phyloP scores from a whole-genome alignment of 495 filamentous ascomycete species.

The Astrothelium macrocarpum region DNA sequence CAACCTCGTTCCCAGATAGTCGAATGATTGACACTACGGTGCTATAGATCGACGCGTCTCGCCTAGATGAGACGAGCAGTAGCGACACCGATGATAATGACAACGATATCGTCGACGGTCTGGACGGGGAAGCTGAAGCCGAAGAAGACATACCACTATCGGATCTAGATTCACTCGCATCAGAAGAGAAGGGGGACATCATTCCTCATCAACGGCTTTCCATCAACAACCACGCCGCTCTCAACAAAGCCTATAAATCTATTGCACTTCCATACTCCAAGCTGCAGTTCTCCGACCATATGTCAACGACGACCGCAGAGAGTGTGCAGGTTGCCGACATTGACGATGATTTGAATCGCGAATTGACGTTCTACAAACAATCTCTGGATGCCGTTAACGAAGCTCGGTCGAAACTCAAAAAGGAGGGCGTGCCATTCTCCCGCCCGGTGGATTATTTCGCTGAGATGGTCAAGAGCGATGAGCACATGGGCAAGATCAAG shows the following conservation, averaged over 20 bases:
- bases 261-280: slow-evolving; percentile 54
- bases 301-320: slow-evolving; percentile 46
- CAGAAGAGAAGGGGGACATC: slow-evolving; percentile 74
- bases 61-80: slow-evolving; percentile 23
- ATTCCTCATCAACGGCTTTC: slow-evolving; percentile 85
- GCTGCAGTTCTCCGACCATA: slow-evolving; percentile 56
- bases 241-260: slow-evolving; percentile 64
- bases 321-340: slow-evolving; percentile 54
- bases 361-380: slow-evolving; percentile 89
- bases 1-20: slow-evolving; percentile 18
- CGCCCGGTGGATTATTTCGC: slow-evolving; percentile 92
- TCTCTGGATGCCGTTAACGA: slow-evolving; percentile 65
- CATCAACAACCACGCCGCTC: slow-evolving; percentile 90
- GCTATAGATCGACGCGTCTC: slow-evolving; percentile 18
- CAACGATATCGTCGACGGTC: slow-evolving; percentile 30
- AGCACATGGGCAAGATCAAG: slow-evolving; percentile 95
- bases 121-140: slow-evolving; percentile 19
- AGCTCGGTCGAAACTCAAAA: slow-evolving; percentile 62
- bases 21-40: slow-evolving; percentile 33
- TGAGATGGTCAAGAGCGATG: slow-evolving; percentile 96
- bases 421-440: slow-evolving; percentile 74
- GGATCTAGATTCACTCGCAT: slow-evolving; percentile 65
- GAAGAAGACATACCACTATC: slow-evolving; percentile 67
- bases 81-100: slow-evolving; percentile 16
- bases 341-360: slow-evolving; percentile 80